phyloP scores from a whole-genome alignment of 2,329 filamentous ascomycete species.

The Sclerotinia nivalis region DNA sequence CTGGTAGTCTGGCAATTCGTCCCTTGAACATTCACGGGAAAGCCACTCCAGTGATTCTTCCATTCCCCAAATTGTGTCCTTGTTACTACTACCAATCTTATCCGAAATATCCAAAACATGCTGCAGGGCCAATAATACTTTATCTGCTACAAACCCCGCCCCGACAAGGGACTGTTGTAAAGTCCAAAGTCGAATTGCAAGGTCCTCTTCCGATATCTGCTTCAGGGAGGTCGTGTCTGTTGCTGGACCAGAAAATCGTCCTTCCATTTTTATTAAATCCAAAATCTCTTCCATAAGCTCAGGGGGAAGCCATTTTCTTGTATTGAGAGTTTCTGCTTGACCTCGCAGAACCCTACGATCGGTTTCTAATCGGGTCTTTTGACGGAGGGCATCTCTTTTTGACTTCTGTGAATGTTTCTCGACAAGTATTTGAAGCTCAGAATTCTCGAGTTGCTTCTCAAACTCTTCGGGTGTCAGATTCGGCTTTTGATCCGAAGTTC shows the following conservation, averaged over 20 bases:
- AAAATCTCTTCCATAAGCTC: constrained; percentile 79
- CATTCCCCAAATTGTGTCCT: constrained; percentile 77
- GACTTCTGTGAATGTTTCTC: constrained; percentile 81
- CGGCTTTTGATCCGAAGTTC: constrained; percentile 43
- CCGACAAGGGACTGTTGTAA: constrained; percentile 70
- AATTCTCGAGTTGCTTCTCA: constrained; percentile 82
- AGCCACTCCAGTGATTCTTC: constrained; percentile 90
- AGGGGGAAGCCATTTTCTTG: constrained; percentile 75
- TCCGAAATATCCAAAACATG: constrained; percentile 67
- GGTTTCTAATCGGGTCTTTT: constrained; percentile 76
- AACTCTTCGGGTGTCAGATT: constrained; percentile 79
- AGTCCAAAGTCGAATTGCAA: constrained; percentile 80
- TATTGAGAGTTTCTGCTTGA: constrained; percentile 72
- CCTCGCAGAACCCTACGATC: constrained; percentile 79
- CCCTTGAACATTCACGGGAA: constrained; percentile 69
- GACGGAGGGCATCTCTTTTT: constrained; percentile 74
- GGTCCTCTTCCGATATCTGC: constrained; percentile 71
- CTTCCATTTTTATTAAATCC: constrained; percentile 68
- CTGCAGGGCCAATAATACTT: constrained; percentile 63
- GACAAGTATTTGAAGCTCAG: constrained; percentile 84
- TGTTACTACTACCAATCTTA: constrained; percentile 56
- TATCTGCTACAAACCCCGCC: constrained; percentile 66
- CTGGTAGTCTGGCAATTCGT: constrained; percentile 73
- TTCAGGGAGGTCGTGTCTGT: constrained; percentile 45
- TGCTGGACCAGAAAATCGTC: constrained; percentile 50